phyloP scores from a whole-genome alignment of 2,329 filamentous ascomycete species.

The Monilinia fructigena region DNA sequence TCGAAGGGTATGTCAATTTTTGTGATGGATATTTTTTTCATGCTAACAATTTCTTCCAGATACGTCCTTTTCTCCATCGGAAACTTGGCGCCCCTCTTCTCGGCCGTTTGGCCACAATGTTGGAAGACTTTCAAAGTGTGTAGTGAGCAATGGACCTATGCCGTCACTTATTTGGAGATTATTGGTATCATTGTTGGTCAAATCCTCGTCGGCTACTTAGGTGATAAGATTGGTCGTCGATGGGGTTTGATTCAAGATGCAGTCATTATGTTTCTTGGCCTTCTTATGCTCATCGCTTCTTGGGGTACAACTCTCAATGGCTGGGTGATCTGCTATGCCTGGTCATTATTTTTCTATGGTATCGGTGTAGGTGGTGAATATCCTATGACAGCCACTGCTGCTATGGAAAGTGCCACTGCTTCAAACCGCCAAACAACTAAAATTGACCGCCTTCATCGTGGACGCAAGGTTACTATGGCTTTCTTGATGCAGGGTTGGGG shows the following conservation, averaged over 20 bases:
- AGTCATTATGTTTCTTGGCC: conserved; percentile 87
- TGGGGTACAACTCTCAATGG: conserved; percentile 87
- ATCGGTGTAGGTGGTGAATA: conserved; percentile 82
- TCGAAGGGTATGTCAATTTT: conserved; percentile 64
- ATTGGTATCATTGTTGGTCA: conserved; percentile 94
- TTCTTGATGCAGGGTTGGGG: conserved; percentile 99
- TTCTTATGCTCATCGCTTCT: conserved; percentile 85
- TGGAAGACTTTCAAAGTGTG: conserved; percentile 69
- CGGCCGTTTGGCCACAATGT: conserved; percentile 71
- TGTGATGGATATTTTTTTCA: neutral
- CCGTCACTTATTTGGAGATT: conserved; percentile 89
- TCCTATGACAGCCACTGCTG: conserved; percentile 92
- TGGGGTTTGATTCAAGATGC: conserved; percentile 97
- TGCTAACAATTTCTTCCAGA: conserved; percentile 44
- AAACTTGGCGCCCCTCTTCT: conserved; percentile 81
- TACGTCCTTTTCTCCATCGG: conserved; percentile 98
- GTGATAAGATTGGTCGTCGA: conserved; percentile 80
- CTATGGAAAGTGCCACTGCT: conserved; percentile 88
- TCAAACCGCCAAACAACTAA: conserved; percentile 83
- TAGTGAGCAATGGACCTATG: conserved; percentile 74
- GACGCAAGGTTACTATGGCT: conserved; percentile 90
- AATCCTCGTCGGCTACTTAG: conserved; percentile 77
- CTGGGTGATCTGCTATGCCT: conserved; percentile 97
- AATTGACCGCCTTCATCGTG: conserved; percentile 91
- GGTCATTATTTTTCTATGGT: conserved; percentile 90